Evolutionary conservation across 1,284 basidiomycete genomes (phyloP).

Genomic region (Melampsora americana): DNA sequence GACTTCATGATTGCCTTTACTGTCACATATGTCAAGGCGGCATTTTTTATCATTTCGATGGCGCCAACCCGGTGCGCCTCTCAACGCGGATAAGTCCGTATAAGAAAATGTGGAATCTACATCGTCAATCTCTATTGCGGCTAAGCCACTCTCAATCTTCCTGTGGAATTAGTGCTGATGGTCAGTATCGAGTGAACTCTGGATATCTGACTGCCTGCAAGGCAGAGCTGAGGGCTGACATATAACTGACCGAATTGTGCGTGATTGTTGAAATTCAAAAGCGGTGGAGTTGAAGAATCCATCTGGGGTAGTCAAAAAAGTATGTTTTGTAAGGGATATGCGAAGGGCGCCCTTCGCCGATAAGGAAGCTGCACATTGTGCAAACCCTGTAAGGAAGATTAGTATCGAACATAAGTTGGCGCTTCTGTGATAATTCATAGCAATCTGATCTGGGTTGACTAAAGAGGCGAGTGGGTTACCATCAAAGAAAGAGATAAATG

Average conservation of each 20-base stretch:
- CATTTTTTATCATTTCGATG: neutral
- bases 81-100: no score
- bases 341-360: neutral
- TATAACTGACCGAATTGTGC: neutral
- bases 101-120: neutral
- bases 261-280: neutral
- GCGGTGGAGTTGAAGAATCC: neutral
- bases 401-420: no score
- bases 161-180: neutral
- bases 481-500: no score
- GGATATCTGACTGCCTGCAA: neutral
- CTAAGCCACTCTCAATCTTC: slow-evolving; percentile 6
- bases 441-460: no score
- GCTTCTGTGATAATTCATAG: no score
- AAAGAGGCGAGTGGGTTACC: no score
- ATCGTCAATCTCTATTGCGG: neutral
- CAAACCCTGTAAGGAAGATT: neutral
- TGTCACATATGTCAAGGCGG: neutral
- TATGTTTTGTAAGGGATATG: neutral
- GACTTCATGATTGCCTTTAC: neutral
- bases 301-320: neutral
- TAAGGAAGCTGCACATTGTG: neutral
- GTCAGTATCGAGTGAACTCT: neutral
- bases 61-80: no score
- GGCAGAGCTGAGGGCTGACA: neutral